These are phyloP conservation scores for Umbilicus rupestris DNA, from an alignment of 164 flowering plant species.

Conservation along the genomic window DNA sequence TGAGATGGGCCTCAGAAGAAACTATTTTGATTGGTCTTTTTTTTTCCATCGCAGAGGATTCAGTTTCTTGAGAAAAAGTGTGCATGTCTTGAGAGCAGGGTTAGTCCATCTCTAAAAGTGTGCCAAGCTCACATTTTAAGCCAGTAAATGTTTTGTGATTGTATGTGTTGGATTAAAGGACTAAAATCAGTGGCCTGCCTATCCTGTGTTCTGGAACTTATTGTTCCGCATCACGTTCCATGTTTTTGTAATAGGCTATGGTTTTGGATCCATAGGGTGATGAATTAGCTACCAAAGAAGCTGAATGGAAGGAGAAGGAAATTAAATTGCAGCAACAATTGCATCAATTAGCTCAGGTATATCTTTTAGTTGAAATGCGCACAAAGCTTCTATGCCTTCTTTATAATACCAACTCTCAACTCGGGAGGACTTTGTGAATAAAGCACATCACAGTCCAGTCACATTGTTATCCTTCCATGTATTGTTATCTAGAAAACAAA, in stretches of 20 bases:
- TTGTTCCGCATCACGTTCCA: not conserved
- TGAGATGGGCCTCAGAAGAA: not conserved
- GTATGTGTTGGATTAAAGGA: not conserved
- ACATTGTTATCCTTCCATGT: not conserved
- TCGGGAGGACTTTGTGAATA: not conserved
- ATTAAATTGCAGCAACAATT: conserved; percentile 25
- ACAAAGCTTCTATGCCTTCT: not conserved
- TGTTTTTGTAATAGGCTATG: not conserved
- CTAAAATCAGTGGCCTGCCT: not conserved
- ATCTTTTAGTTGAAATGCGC: not conserved
- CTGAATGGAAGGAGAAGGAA: conserved; percentile 26
- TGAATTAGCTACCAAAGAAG: conserved; percentile 18
- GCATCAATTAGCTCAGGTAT: conserved; percentile 22
- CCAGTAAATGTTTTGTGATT: not conserved
- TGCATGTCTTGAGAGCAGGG: conserved; percentile 45
- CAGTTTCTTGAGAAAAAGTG: conserved; percentile 47
- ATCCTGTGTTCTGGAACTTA: not conserved
- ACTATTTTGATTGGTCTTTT: conserved; percentile 2
- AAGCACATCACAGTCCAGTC: not conserved
- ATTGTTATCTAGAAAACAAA: conserved; percentile 29
- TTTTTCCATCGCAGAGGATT: conserved; percentile 38
- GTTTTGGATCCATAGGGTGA: not conserved
- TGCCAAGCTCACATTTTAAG: not conserved
- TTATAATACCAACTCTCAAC: not conserved
- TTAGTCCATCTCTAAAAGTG: conserved; percentile 15